Evolutionary conservation across 768 basidiomycete species (phyloP), one percentile per base, ranked within the genome.

Genomic region (Termitomyces sp.): DNA sequence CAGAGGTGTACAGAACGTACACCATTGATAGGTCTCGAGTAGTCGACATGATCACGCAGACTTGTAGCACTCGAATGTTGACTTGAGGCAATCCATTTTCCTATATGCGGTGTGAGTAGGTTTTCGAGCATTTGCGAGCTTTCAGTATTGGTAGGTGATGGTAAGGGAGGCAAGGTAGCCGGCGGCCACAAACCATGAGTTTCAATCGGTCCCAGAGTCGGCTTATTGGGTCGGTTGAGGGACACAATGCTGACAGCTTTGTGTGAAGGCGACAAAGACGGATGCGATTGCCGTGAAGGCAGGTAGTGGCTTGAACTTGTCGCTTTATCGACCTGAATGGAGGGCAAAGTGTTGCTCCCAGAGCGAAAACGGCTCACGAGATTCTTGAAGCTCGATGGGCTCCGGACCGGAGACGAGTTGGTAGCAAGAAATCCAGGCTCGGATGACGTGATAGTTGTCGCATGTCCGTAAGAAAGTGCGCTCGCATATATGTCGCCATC

Each of bases 21-120:
- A 55, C 70, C 72, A 46, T 66, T 69, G 35, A 76, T 74, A 18
- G 74, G 73, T 50, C 75, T 66, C 33, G 74, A 72, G 61, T 77
- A 77, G 56, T 77, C 76, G 48, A 75, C 72, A 59, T 77, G 61
- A 62, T 77, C 76, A 47, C 75, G 68, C 50, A 77, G 65, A 67
- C 76, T 77, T 38, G 69, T 61, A 30, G 65, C 59, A 63, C 72
- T 77, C 3, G 70, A 69, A 8, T 71, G 63, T 32, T 66, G 58
- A 16, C 65, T 66, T 16, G 63, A 62, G 20, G 56, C 63, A 28
- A 64, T 53, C 23, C 55, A 58, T 59, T 57, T 62, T 18, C 62
- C 59, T 14, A 71, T 46, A 38, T 67, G 66, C 16, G 71, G 73
- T 43, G 71, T 69, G n/a, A 74, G 65, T 23, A 74, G 62, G 13